These are phyloP conservation scores for Phytophthora hybrid DNA, from an alignment of 352 stramenopile genomes.

Conservation along the genomic window DNA sequence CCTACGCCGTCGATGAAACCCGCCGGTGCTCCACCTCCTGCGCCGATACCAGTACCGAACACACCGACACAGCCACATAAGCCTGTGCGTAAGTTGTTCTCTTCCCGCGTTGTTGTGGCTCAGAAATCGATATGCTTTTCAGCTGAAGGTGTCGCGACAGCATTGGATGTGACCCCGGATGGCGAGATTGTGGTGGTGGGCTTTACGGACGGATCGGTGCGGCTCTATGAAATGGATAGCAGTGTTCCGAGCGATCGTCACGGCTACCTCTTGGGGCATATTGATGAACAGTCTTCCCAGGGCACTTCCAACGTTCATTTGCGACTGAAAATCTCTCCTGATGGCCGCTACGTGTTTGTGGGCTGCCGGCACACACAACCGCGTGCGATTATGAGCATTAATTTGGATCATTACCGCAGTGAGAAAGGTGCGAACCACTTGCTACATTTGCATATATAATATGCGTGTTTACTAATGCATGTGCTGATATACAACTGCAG, in stretches of 20 bases:
- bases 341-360: conserved; percentile 86
- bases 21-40: background rate
- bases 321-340: conserved; percentile 78
- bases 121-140: conserved; percentile 87
- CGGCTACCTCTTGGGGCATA: conserved; percentile 80
- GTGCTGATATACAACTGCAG: conserved; percentile 32
- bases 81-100: conserved; percentile 63
- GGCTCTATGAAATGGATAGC: conserved; percentile 89
- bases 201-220: conserved; percentile 81
- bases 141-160: conserved; percentile 75
- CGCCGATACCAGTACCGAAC: conserved; percentile 9
- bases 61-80: conserved; percentile 40
- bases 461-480: conserved; percentile 4
- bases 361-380: conserved; percentile 65
- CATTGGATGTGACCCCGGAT: conserved; percentile 78
- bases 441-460: background rate
- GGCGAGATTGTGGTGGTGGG: conserved; percentile 86
- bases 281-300: conserved; percentile 79
- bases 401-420: conserved; percentile 82
- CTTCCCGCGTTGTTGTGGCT: conserved; percentile 47
- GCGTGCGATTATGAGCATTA: conserved; percentile 84
- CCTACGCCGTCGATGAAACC: background rate
- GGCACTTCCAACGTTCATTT: conserved; percentile 59
- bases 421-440: conserved; percentile 68
- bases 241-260: conserved; percentile 83